Base-by-base conservation (phyloP, 192 early-diverging fungal species). In the Cladochytrium replicatum region DNA sequence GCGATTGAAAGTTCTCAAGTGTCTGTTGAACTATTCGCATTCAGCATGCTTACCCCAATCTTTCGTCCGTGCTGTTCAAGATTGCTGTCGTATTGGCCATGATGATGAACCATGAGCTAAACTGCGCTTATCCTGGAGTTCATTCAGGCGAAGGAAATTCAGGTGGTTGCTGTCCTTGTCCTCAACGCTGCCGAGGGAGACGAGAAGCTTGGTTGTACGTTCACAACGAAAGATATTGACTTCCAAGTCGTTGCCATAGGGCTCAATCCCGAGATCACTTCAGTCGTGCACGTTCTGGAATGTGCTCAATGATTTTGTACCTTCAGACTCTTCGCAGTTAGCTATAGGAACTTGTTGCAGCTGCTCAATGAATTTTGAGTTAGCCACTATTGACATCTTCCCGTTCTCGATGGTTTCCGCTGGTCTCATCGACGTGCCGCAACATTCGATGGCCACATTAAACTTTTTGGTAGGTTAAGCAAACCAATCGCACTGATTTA, bases 281-380 rank as follows among this genome's bases (percentile, higher is more conserved):
- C 84, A 37, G 93, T 99, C 30, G 87, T 94, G 22, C 84, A 91
- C 55, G 95, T 99, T 9, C 96, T 99, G 95, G 71, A 68, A 53
- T 6, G 50, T 52, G 6, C 15, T 1, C 2, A 26, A 15, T 5
- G 6, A 5, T 25, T 13, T 4, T 61, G n/a, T 19, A 41, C n/a
- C 15, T 41, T 4, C 43, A 69, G 71, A 75, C 72, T 3, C 67
- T 65, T 2, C 65, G 5, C 25, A 7, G 15, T 32, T 9, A 5
- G n/a, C 23, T 30, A 6, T 5, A 47, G 26, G 9, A 9, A 6
- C 6, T 6, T 6, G 25, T 30, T 27, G 8, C 6, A 6, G 32
- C 46, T 47, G n/a, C n/a, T n/a, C n/a, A 30, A 29, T 28, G 27
- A 30, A 30, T 47, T 47, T 47, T 6, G 46, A 63, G 63, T 52